Evolutionary conservation across 2,329 filamentous ascomycete genomes (phyloP), one percentile per base, ranked within the genome.

Genomic region (Apiospora saccharicola): DNA sequence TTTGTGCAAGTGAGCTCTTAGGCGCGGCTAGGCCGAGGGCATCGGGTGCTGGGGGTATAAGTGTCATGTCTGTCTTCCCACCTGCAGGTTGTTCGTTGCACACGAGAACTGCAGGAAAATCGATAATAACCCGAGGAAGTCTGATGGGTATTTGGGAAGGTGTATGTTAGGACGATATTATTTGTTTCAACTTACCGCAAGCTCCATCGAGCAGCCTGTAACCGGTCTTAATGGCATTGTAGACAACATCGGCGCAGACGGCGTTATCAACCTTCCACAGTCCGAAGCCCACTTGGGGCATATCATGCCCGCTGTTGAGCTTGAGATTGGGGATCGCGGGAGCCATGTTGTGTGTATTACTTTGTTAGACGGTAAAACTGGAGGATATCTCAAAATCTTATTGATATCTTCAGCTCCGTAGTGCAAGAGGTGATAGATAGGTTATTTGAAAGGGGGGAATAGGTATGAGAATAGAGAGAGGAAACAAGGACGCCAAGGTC

Each of bases 251-350:
- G 78, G 93, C 90, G 80, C 89, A 91, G 71, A 90, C 91, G 71
- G 90, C 88, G 76, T 92, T 93, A 82, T 90, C 90, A 75, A 96
- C 92, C 86, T 96, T 96, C 94, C 94, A 96, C 76, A 96, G 88
- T 73, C 92, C 92, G 81, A 93, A 93, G 82, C 92, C 92, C 76
- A 94, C 91, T 81, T 92, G 89, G 79, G 92, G 92, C 92, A 94
- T 94, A 78, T 92, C 86, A 77, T 88, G 80, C 83, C 90, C 90
- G 82, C 86, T 90, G 83, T 85, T 91, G 74, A 92, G 88, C 84
- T 90, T 91, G 81, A 91, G 85, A 73, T 83, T 89, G 71, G 85
- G 81, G 78, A 70, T 73, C 76, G 79, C 78, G 41, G 57, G 19
- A 41, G 57, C 57, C 75, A 72, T 74, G 24, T 67, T 74, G 72